These are phyloP conservation scores for Paraphaeosphaeria sporulosa DNA, from an alignment of 2,329 filamentous ascomycete genomes.

Conservation along the genomic window DNA sequence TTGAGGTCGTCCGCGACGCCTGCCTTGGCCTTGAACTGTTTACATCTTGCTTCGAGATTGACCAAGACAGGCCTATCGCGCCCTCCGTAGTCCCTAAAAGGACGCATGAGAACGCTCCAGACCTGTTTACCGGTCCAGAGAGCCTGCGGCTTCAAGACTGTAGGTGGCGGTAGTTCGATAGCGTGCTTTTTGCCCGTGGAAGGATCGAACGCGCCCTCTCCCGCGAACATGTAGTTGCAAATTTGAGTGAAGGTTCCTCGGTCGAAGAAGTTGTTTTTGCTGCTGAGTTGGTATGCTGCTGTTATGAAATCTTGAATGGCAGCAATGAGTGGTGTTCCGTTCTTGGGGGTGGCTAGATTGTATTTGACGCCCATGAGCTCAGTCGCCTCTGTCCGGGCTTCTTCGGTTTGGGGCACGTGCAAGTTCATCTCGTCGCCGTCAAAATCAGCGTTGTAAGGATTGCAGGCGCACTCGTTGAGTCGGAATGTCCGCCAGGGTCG, in stretches of 20 bases:
- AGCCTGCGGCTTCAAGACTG: slow-evolving; percentile 82
- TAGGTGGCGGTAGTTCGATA: slow-evolving; percentile 85
- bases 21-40: slow-evolving; percentile 73
- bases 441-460: slow-evolving; percentile 98
- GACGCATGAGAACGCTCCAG: slow-evolving; percentile 89
- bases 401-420: slow-evolving; percentile 96
- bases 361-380: slow-evolving; percentile 98
- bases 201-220: slow-evolving; percentile 61
- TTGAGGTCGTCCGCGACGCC: slow-evolving; percentile 80
- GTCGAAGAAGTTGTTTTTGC: slow-evolving; percentile 92
- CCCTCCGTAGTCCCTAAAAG: slow-evolving; percentile 76
- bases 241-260: slow-evolving; percentile 87
- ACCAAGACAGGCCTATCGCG: slow-evolving; percentile 67
- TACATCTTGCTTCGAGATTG: slow-evolving; percentile 92
- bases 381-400: slow-evolving; percentile 92
- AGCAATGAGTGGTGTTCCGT: slow-evolving; percentile 96
- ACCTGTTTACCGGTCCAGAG: slow-evolving; percentile 98
- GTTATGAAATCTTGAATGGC: slow-evolving; percentile 99
- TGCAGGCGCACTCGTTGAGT: slow-evolving; percentile 97
- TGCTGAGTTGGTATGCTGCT: slow-evolving; percentile 87
- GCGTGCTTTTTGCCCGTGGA: slow-evolving; percentile 61
- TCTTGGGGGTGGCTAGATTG: slow-evolving; percentile 94
- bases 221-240: slow-evolving; percentile 92
- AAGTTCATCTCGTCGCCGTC: slow-evolving; percentile 99
- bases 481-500: slow-evolving; percentile 95